Evolutionary conservation across 208 protist genomes (phyloP).

Genomic region (Porcisia hertigi): DNA sequence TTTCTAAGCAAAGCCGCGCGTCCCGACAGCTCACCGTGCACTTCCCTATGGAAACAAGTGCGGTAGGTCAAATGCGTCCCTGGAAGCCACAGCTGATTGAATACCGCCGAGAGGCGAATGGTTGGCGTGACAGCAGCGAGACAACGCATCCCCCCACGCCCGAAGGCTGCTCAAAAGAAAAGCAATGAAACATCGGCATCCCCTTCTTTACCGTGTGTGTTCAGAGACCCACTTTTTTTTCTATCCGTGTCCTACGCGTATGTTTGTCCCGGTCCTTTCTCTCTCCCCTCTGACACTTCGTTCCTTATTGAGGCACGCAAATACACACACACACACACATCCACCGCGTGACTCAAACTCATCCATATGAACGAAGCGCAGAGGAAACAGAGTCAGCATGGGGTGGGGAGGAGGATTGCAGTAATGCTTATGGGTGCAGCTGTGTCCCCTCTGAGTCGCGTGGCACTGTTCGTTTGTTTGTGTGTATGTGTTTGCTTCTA

Average conservation of each 20-base stretch:
- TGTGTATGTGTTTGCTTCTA: not conserved
- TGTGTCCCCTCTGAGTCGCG: not conserved
- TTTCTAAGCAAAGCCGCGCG: not conserved
- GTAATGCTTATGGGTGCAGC: not conserved
- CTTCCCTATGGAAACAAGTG: slow-evolving; percentile 4
- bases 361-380: not conserved
- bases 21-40: not conserved
- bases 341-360: not conserved
- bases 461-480: not conserved
- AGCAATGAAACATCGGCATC: not conserved
- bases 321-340: not conserved
- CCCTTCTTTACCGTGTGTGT: not conserved
- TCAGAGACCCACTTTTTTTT: no score
- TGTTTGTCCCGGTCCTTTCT: not conserved
- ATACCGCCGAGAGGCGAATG: slow-evolving; percentile 14
- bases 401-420: not conserved
- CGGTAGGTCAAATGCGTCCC: slow-evolving; percentile 20
- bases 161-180: not conserved
- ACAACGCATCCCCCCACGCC: not conserved
- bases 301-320: not conserved
- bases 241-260: not conserved
- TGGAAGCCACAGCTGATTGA: slow-evolving; percentile 24
- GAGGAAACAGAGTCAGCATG: not conserved
- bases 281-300: not conserved
- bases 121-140: not conserved